Percentiles rank a stretch among this genome's conserved stretches.
Conservation (phyloP, 2,329 filamentous ascomycete genomes). For the Alternaria hordeiaustralica region DNA sequence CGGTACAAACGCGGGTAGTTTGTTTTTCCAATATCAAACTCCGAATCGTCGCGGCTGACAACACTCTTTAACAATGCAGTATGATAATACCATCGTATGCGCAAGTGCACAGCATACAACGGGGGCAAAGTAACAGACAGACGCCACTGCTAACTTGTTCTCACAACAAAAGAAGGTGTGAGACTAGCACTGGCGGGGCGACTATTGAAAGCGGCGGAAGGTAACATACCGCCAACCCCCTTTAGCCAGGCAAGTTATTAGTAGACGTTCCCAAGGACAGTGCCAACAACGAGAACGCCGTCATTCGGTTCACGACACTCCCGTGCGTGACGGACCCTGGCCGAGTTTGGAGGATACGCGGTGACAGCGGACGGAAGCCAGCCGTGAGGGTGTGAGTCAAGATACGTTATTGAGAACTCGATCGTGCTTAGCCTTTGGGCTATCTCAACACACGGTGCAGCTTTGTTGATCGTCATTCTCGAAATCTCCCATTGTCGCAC, state of each 20-base stretch:
- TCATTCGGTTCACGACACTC: neutral
- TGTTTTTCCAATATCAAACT: constrained; percentile 2
- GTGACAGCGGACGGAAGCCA: constrained; percentile 1
- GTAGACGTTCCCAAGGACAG: neutral
- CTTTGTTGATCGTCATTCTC: constrained; percentile 1
- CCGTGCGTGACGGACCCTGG: neutral
- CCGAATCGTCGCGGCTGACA: neutral
- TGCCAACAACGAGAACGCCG: neutral
- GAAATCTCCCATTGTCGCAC: neutral
- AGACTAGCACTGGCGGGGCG: neutral
- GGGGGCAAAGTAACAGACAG: neutral
- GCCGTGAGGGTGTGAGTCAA: neutral
- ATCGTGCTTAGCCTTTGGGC: neutral
- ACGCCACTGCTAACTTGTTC: neutral
- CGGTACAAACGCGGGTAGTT: neutral
- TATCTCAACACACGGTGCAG: neutral
- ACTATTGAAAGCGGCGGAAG: neutral
- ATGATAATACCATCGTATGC: neutral
- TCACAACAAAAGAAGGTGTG: neutral
- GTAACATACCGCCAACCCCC: neutral
- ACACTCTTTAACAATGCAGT: neutral
- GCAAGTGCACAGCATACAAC: neutral
- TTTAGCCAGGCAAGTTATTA: neutral
- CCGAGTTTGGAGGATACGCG: neutral
- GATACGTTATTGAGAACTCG: neutral